phyloP scores from a whole-genome alignment of 108 stramenopile species.

The Cafeteria roenbergensis region DNA sequence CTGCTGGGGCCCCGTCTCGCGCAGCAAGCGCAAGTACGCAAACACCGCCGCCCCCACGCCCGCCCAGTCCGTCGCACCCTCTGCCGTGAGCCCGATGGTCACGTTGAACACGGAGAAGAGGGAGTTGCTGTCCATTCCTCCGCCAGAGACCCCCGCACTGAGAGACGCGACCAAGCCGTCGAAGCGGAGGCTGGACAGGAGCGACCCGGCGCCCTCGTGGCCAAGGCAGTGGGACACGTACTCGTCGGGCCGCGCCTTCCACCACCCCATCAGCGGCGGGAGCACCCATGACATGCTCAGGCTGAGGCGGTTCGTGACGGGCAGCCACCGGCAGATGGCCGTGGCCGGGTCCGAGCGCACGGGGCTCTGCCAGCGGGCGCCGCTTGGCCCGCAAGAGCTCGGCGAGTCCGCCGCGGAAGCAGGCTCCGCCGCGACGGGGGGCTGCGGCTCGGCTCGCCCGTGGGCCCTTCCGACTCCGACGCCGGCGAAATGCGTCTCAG shows the following conservation, averaged over 20 bases:
- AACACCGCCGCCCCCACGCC: neutral
- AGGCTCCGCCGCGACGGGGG: too few species aligned
- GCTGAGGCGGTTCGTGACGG: too few species aligned
- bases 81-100: neutral
- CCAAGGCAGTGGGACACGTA: neutral
- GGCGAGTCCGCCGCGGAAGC: too few species aligned
- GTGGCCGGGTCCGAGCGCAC: too few species aligned
- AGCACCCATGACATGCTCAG: neutral
- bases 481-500: too few species aligned
- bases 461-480: too few species aligned
- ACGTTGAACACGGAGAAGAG: neutral
- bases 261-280: neutral
- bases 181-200: neutral
- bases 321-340: too few species aligned
- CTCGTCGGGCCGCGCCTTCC: neutral
- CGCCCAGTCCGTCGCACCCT: neutral
- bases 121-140: neutral
- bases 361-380: too few species aligned
- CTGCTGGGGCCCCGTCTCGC: too few species aligned
- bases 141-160: neutral
- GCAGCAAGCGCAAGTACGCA: neutral
- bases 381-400: too few species aligned
- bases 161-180: neutral
- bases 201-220: neutral
- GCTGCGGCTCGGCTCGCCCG: too few species aligned